A percentile compares a stretch with the other conserved stretches of the same genome.
phyloP scores from a whole-genome alignment of 1,284 basidiomycete species.

The Sphaerobolus stellatus region DNA sequence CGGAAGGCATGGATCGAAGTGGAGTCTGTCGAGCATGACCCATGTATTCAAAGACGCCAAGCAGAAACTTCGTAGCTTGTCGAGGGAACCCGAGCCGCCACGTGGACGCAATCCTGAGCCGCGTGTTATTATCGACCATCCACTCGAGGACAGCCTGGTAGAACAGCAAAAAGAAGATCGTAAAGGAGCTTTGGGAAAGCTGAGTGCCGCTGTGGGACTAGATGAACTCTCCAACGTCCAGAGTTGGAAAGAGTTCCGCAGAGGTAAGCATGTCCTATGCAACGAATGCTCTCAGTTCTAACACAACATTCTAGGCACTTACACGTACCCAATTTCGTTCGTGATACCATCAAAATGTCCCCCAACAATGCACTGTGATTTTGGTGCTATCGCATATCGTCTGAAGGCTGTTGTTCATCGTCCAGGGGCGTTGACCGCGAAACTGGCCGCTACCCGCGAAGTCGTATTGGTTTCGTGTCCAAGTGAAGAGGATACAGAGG shows the following conservation, averaged over 20 bases:
- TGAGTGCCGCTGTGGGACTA: constrained; percentile 39
- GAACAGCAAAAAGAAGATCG: constrained; percentile 28
- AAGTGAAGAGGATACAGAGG: constrained; percentile 59
- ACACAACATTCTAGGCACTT: constrained; percentile 59
- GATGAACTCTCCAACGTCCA: constrained; percentile 50
- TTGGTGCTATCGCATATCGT: constrained; percentile 78
- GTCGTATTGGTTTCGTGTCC: constrained; percentile 79
- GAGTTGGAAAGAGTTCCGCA: constrained; percentile 89
- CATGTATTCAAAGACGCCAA: constrained; percentile 21
- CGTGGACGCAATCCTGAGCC: constrained; percentile 20
- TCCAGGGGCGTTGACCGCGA: constrained; percentile 78
- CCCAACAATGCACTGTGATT: constrained; percentile 77
- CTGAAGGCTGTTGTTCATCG: constrained; percentile 84
- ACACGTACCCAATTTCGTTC: constrained; percentile 94
- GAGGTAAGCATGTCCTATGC: constrained; percentile 53
- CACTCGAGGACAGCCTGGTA: not conserved
- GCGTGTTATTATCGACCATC: constrained; percentile 11
- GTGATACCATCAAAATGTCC: constrained; percentile 80
- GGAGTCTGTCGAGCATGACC: constrained; percentile 32
- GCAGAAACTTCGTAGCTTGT: constrained; percentile 1
- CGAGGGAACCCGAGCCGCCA: constrained; percentile 4
- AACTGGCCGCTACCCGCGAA: constrained; percentile 70
- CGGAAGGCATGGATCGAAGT: constrained; percentile 18
- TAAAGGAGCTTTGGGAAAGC: constrained; percentile 21
- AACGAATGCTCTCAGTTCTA: constrained; percentile 1